Base-by-base conservation (phyloP, 2,329 filamentous ascomycete genomes). In the Alternaria ventricosa region DNA sequence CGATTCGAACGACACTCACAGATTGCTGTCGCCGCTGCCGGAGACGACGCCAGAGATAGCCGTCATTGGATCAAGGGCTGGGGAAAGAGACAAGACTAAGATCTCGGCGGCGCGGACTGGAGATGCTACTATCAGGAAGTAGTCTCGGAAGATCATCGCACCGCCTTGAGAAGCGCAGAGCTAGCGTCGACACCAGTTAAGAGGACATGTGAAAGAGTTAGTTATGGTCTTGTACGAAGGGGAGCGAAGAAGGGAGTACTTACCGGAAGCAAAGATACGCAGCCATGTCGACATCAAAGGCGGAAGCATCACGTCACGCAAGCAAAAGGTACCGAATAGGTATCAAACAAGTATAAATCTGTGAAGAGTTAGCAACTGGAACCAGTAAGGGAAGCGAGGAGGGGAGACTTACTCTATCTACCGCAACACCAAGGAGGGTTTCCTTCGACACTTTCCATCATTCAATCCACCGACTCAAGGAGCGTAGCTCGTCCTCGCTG, bases 401-500 rank as follows among this genome's bases (percentile, higher is more conserved):
- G 4, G 20, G 7, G 5, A 11, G 3, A 58, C 33, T 25, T 46
- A 58, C 56, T 18, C 9, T 51, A 18, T 28, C 45, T 51, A 47
- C 15, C 15, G 18, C 11, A 18, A 27, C 8, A 41, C n/a, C 36
- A 41, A 18, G 36, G 36, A 41, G 36, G 36, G 36, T 41, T 41
- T 41, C 36, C 36, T 41, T 41, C 36, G n/a, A 41, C 8, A 10
- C 3, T 41, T 18, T 3, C 4, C 36, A 41, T 41, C 36, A 10
- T 41, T 2, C n/a, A 18, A 4, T 41, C 36, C 36, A 41, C n/a
- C 36, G 4, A 41, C 78, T 96, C 99, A 99, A 99, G 1, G 94
- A 97, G 67, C 96, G 93, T 15, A 99, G 90, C 86, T 99, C 96
- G 76, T 99, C 96, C 85, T 99, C 96, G 51, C 96, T 98, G 67